Conservation (phyloP, 192 early-diverging fungal genomes). For the Coemansia sp. region DNA sequence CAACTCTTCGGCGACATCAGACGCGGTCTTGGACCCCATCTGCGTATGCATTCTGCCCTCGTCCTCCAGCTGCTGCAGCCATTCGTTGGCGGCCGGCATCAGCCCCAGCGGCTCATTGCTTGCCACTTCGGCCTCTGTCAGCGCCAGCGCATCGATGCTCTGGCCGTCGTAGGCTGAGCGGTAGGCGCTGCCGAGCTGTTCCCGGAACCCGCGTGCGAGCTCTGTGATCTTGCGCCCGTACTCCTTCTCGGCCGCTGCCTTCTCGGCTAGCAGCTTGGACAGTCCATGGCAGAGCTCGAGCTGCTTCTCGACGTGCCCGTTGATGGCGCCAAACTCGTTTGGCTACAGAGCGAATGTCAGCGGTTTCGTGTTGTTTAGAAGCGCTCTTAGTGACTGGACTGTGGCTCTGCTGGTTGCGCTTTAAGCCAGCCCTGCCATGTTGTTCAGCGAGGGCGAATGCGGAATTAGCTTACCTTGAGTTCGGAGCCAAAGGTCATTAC, state of each 20-base stretch:
- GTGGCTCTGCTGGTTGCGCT: neutral
- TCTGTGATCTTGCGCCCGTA: conserved; percentile 45
- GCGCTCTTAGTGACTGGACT: too few relatives aligned
- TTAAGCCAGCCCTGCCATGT: too few relatives aligned
- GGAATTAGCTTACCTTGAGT: conserved; percentile 35
- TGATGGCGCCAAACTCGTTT: conserved; percentile 53
- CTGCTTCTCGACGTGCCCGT: conserved; percentile 51
- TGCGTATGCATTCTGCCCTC: conserved; percentile 51
- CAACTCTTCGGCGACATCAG: conserved; percentile 29
- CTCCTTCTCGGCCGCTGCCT: conserved; percentile 45
- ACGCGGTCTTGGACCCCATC: conserved; percentile 29
- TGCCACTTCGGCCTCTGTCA: conserved; percentile 37
- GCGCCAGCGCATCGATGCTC: conserved; percentile 23
- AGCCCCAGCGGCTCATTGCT: conserved; percentile 33
- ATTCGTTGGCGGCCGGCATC: conserved; percentile 37
- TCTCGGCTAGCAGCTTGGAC: conserved; percentile 39
- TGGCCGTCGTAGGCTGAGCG: conserved; percentile 17
- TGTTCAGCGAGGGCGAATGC: too few relatives aligned
- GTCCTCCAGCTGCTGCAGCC: conserved; percentile 46
- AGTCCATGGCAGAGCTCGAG: conserved; percentile 35
- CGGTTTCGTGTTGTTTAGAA: neutral
- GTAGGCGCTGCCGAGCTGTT: conserved; percentile 23
- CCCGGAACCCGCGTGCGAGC: conserved; percentile 33
- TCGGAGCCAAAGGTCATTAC: conserved; percentile 53
- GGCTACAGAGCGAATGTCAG: conserved; percentile 23